Conservation (phyloP, 176 grass and related monocot genomes). For the Musa beccarii region DNA sequence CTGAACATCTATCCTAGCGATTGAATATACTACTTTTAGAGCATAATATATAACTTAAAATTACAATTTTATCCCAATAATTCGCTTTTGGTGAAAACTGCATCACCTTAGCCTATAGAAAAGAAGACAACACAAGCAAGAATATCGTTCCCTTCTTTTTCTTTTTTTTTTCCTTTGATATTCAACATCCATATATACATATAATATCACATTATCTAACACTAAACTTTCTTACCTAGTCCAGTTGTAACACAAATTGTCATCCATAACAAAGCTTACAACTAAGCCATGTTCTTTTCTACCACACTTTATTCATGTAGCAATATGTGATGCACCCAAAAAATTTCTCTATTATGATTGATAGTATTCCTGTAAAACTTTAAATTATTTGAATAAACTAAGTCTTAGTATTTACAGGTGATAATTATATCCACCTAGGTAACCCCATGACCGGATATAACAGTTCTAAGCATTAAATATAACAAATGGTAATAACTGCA, state of each 20-base stretch:
- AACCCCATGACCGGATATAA: not conserved
- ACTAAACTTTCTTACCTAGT: not conserved
- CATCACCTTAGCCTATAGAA: not conserved
- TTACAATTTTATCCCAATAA: not conserved
- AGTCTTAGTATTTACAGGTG: not conserved
- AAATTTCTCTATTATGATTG: not conserved
- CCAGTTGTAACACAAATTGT: not conserved
- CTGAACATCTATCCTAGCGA: too few species aligned
- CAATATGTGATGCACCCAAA: not conserved
- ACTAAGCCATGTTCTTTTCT: not conserved
- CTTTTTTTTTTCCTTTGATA: not conserved
- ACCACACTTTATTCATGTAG: not conserved
- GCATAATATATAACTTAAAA: too few species aligned
- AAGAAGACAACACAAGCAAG: too few species aligned
- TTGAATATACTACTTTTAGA: too few species aligned
- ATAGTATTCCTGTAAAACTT: not conserved
- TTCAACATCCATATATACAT: not conserved
- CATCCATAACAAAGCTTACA: not conserved
- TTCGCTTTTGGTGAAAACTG: not conserved
- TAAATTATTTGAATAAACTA: not conserved
- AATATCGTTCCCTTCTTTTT: too few species aligned
- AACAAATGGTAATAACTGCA: not conserved
- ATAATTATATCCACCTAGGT: not conserved
- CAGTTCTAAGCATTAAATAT: not conserved
- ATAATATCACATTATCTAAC: not conserved